Evolutionary conservation across 1,284 basidiomycete species (phyloP).

Genomic region (Tetrapyrgos nigripes): DNA sequence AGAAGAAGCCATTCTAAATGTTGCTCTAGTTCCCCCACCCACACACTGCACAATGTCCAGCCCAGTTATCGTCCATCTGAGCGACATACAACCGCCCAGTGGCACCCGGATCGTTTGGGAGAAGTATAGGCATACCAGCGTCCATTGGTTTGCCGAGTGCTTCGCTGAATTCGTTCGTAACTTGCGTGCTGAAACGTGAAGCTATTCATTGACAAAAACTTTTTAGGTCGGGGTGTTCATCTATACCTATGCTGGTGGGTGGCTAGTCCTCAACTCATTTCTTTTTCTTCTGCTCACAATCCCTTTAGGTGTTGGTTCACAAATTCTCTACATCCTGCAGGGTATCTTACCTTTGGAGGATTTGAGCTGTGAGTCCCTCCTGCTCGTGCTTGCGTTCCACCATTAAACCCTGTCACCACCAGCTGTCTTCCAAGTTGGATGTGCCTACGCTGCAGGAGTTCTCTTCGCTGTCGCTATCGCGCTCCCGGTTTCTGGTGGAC

Average conservation of each 20-base stretch:
- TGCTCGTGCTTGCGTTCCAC: too few relatives aligned
- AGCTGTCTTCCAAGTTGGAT: conserved; percentile 68
- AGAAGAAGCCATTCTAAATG: too few relatives aligned
- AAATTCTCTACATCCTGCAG: conserved; percentile 60
- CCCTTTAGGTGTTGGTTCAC: conserved; percentile 61
- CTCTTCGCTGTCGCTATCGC: conserved; percentile 63
- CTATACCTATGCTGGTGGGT: conserved; percentile 60
- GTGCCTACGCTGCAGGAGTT: conserved; percentile 70
- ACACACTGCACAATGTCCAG: conserved; percentile 12
- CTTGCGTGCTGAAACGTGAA: conserved; percentile 25
- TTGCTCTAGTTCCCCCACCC: too few relatives aligned
- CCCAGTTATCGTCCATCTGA: conserved; percentile 38
- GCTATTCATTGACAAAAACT: neutral
- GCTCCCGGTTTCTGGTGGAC: conserved; percentile 63
- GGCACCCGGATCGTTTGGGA: conserved; percentile 57
- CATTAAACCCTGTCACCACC: too few relatives aligned
- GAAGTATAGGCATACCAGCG: conserved; percentile 50
- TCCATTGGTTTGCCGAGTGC: conserved; percentile 62
- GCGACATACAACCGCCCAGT: conserved; percentile 48
- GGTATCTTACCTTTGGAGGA: conserved; percentile 46
- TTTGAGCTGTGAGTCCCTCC: conserved; percentile 54
- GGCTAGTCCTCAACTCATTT: neutral
- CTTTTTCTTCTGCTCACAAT: neutral
- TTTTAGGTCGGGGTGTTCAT: conserved; percentile 49
- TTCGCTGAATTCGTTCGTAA: conserved; percentile 62